Evolutionary conservation across 768 basidiomycete species (phyloP).

Genomic region (Xanthoconium stramineum): DNA sequence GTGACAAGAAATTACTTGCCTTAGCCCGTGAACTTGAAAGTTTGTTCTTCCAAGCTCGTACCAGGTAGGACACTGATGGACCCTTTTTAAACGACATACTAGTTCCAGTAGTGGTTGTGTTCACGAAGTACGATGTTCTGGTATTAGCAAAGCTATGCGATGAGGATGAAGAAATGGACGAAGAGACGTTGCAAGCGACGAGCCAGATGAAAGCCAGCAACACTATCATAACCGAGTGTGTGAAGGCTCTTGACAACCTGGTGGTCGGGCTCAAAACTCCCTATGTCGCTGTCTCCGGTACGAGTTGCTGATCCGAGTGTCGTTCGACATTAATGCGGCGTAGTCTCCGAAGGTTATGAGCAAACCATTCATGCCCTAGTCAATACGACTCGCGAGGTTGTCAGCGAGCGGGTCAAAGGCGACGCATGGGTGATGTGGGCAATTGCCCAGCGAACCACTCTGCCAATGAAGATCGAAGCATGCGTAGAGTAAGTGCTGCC

Average conservation of each 20-base stretch:
- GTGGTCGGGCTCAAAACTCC: neutral
- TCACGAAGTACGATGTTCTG: conserved; percentile 7
- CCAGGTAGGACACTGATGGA: neutral
- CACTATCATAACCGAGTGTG: neutral
- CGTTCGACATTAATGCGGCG: neutral
- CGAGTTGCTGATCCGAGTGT: neutral
- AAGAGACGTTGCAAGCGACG: neutral
- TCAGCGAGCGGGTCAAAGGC: conserved; percentile 3
- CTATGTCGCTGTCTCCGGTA: neutral
- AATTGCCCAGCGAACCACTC: conserved; percentile 3
- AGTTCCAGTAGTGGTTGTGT: conserved; percentile 6
- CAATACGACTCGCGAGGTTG: neutral
- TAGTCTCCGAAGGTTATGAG: neutral
- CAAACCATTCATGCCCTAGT: neutral
- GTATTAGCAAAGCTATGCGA: neutral
- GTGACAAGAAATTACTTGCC: conserved; percentile 1
- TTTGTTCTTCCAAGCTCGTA: neutral
- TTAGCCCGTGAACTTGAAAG: conserved; percentile 1
- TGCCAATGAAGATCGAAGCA: conserved; percentile 4
- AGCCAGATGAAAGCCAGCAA: neutral
- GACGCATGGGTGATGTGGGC: conserved; percentile 9
- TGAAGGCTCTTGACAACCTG: neutral
- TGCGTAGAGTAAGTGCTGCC: conserved; percentile 1
- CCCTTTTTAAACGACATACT: neutral
- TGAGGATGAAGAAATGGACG: neutral